These are phyloP conservation scores for Yamadazyma dushanensis DNA, from an alignment of 1,139 yeast genomes.

Conservation along the genomic window DNA sequence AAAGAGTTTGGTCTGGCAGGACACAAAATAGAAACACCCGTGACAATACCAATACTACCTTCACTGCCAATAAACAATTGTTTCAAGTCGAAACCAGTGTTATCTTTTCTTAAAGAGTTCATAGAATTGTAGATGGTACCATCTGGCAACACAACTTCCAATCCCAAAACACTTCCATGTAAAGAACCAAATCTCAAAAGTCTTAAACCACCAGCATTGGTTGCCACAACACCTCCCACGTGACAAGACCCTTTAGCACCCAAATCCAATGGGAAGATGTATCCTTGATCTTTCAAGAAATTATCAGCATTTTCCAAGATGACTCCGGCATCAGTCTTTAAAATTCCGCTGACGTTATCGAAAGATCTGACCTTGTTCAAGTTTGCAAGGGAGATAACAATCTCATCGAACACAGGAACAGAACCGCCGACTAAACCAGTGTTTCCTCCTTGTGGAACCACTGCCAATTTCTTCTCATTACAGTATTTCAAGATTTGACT, in stretches of 20 bases:
- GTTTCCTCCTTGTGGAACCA: slow-evolving; percentile 97
- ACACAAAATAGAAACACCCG: slow-evolving; percentile 87
- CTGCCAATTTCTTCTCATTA: slow-evolving; percentile 74
- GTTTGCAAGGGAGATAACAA: slow-evolving; percentile 66
- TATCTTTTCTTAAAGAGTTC: slow-evolving; percentile 85
- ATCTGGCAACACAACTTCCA: slow-evolving; percentile 88
- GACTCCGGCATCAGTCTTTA: slow-evolving; percentile 90
- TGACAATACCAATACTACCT: slow-evolving; percentile 87
- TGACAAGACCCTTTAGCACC: slow-evolving; percentile 99
- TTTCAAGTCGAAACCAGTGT: slow-evolving; percentile 90
- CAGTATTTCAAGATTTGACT: slow-evolving; percentile 78
- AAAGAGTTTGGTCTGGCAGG: slow-evolving; percentile 89
- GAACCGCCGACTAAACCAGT: slow-evolving; percentile 97
- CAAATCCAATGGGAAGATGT: slow-evolving; percentile 88
- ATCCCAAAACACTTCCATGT: slow-evolving; percentile 88
- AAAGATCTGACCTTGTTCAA: slow-evolving; percentile 81
- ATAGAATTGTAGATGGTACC: slow-evolving; percentile 82
- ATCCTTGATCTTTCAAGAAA: slow-evolving; percentile 74
- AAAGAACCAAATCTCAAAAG: slow-evolving; percentile 86
- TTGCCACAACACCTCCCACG: slow-evolving; percentile 93
- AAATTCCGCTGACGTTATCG: slow-evolving; percentile 79
- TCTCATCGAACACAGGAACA: slow-evolving; percentile 89
- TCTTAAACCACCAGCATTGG: slow-evolving; percentile 95
- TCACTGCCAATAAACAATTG: slow-evolving; percentile 92
- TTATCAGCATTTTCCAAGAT: slow-evolving; percentile 85